phyloP scores from a whole-genome alignment of 306 rosid species.

The Gastrolobium bilobum region DNA sequence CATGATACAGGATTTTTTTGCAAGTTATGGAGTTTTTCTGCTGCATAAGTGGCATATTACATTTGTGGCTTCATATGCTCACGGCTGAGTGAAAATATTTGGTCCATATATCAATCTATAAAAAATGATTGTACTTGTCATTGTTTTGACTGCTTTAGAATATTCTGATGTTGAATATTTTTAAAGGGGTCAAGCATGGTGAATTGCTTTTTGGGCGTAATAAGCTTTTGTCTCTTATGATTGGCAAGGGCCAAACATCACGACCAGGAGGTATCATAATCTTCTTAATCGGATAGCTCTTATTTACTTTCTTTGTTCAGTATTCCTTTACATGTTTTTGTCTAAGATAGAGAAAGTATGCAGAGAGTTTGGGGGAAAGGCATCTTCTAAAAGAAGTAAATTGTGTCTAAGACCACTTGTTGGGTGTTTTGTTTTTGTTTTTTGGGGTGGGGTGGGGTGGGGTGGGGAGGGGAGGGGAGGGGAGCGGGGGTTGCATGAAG shows the following conservation, averaged over 20 bases:
- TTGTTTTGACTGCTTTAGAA: constrained; percentile 4
- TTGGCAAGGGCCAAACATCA: constrained; percentile 50
- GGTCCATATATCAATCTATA: neutral
- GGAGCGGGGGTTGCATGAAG: neutral
- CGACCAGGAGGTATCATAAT: constrained; percentile 51
- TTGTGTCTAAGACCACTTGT: neutral
- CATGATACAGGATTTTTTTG: neutral
- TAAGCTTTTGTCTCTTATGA: constrained; percentile 55
- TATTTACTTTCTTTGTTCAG: constrained; percentile 20
- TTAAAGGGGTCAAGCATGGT: constrained; percentile 52
- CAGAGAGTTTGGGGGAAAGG: neutral
- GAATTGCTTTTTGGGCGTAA: constrained; percentile 58
- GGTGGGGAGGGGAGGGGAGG: neutral
- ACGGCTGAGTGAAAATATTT: neutral
- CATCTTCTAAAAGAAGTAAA: constrained; percentile 13
- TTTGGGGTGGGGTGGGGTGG: too few species aligned
- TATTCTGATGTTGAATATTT: constrained; percentile 38
- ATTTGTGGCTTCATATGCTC: constrained; percentile 28
- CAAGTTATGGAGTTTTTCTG: neutral
- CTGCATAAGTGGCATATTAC: constrained; percentile 3
- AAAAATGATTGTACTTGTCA: neutral
- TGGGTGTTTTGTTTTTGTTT: too few species aligned
- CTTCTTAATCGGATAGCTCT: constrained; percentile 9
- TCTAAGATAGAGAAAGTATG: neutral
- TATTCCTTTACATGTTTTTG: neutral